These are phyloP conservation scores for Monosporascus ibericus DNA, from an alignment of 2,329 filamentous ascomycete species.

Conservation along the genomic window DNA sequence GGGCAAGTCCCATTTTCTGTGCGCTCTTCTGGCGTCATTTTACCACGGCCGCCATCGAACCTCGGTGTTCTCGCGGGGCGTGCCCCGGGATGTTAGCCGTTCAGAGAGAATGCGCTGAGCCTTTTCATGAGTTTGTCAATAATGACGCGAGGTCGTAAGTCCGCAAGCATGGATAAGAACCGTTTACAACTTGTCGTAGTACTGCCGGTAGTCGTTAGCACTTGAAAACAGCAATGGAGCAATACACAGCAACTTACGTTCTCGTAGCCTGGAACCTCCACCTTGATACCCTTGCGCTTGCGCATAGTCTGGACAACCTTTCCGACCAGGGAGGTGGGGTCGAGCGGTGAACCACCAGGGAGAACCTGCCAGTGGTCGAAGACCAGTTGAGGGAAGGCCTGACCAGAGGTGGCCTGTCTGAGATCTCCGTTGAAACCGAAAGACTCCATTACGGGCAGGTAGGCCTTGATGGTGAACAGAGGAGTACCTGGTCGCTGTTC, in stretches of 20 bases:
- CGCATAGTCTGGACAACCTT: constrained; percentile 82
- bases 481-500: constrained; percentile 97
- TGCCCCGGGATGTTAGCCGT: constrained; percentile 19
- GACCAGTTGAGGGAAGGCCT: constrained; percentile 98
- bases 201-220: constrained; percentile 53
- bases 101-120: constrained; percentile 22
- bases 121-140: constrained; percentile 36
- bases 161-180: constrained; percentile 37
- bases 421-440: constrained; percentile 99
- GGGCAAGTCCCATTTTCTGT: constrained; percentile 20
- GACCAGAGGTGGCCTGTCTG: constrained; percentile 84
- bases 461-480: constrained; percentile 98
- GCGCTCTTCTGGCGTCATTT: constrained; percentile 26
- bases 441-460: constrained; percentile 93
- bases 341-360: constrained; percentile 87
- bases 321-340: constrained; percentile 75
- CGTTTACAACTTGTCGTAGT: constrained; percentile 97
- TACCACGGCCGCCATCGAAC: constrained; percentile 23
- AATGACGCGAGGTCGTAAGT: constrained; percentile 39
- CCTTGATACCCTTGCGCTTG: constrained; percentile 99
- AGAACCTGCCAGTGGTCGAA: constrained; percentile 99
- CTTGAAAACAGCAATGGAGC: neutral
- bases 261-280: constrained; percentile 83
- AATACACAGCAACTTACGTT: constrained; percentile 65
- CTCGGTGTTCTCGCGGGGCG: constrained; percentile 18